Evolutionary conservation across 2,329 filamentous ascomycete genomes (phyloP), one percentile per base, ranked within the genome.

Genomic region (Alternaria gansuensis): DNA sequence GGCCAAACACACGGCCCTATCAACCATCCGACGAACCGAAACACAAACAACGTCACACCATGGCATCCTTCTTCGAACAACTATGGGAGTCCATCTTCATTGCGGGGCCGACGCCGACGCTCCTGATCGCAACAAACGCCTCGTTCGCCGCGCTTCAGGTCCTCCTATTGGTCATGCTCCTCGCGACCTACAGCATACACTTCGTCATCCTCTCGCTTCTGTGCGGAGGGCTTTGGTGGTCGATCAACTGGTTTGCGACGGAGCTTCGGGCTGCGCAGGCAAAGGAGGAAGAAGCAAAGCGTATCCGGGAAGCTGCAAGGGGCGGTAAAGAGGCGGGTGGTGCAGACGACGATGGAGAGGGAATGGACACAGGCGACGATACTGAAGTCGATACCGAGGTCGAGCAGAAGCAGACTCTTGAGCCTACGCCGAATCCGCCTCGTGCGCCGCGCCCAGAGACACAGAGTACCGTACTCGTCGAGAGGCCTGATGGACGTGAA

Each of bases 61-160:
- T 79, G 81, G 75, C 79, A 33, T 66, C 73, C 67, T 89, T 89
- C 78, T 72, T 96, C 63, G 83, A 87, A 73, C 87, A 93, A 67
- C 89, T 97, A 60, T 96, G 92, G 90, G 86, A 90, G 75, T 96
- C 92, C 74, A 88, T 98, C 83, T 97, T 98, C 84, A 95, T 90
- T 5, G 91, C 94, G 0, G 95, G 95, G 57, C 87, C 94, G 45
- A 97, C 93, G 0, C 92, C 92, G 13, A 91, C 91, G 46, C 88
- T 99, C 64, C 85, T 98, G 56, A 81, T 93, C 74, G 95, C 95
- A 60, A 96, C 95, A 59, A 98, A 99, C 80, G 87, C 84, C 75
- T 89, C 91, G 61, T 99, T 99, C 77, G 93, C 88, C 64, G 87
- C 87, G 40, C 88, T 99, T 17, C 95, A 98, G 78, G 60, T 90